Base-by-base conservation (phyloP, 1,284 basidiomycete genomes). In the Cryptococcus amylolentus region DNA sequence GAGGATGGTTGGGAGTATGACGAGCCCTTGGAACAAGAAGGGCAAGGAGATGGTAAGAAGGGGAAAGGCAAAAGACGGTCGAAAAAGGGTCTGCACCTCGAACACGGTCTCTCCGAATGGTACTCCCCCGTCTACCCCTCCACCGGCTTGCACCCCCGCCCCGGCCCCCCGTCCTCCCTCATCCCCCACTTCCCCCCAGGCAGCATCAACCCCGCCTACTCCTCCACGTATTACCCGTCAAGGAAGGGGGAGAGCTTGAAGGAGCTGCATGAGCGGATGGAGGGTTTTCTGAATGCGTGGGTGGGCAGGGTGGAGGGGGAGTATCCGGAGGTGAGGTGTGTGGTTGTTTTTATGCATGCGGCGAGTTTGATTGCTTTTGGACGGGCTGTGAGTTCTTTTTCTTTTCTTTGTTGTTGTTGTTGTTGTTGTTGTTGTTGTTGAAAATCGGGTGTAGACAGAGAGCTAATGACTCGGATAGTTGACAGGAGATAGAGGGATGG, bases 21-120 rank as follows among this genome's bases (percentile, higher is more conserved):
- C 31, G 31, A 35, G 31, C 6, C 4, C 10, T 10, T 35, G 31
- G 31, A 23, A 7, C 4, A 35, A 4, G 4, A 10, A 6, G 7
- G 10, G 31, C 31, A 35, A 35, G 31, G 31, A 35, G 31, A 10
- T 10, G 10, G 7, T 23, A 23, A 23, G 23, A 23, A 23, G 23
- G 23, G 23, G 31, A 35, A 35, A 10, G 5, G 31, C 31, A 35
- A 10, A 10, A 35, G 31, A 35, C 31, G 31, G 31, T 42, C 41
- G 1, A 42, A 42, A 0, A 28, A 48, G 70, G 26, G 69, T 69
- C 9, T 61, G 4, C 62, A 65, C 28, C 66, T 80, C 16, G 80
- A 81, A 54, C 79, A 80, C 48, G 80, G 80, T 1, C 64, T 80
- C 2, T 62, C 65, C 28, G 80, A 81, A 58, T 81, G 80, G 80